Conservation (phyloP, 192 early-diverging fungal genomes). For the Backusella luteola region DNA sequence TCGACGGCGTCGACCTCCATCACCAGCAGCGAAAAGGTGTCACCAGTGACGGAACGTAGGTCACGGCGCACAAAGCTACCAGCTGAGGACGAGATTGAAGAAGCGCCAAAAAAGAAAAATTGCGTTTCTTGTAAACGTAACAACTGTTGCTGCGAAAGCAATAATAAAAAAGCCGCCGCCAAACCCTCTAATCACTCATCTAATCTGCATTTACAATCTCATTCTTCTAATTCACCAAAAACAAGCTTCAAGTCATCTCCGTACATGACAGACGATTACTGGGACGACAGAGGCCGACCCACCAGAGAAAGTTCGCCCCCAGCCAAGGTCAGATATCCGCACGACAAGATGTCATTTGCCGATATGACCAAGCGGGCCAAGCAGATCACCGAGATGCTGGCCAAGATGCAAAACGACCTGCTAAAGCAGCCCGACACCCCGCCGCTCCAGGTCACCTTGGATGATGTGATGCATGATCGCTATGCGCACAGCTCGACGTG, state of each 20-base stretch:
- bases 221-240: background rate
- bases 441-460: background rate
- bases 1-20: background rate
- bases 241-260: background rate
- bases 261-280: background rate
- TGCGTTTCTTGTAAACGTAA: background rate
- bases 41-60: background rate
- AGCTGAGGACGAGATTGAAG: constrained; percentile 5
- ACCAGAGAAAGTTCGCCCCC: constrained; percentile 34
- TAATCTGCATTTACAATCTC: background rate
- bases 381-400: constrained; percentile 59
- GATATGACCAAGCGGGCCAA: constrained; percentile 70
- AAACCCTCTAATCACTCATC: background rate
- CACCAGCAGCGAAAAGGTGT: background rate
- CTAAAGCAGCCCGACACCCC: background rate
- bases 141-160: background rate
- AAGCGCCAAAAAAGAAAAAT: constrained; percentile 9
- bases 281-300: background rate
- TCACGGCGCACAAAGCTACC: constrained; percentile 4
- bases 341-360: constrained; percentile 47
- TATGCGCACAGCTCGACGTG: background rate
- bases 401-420: constrained; percentile 41
- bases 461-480: background rate
- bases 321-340: constrained; percentile 52
- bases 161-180: background rate